A percentile compares a stretch with the other conserved stretches of the same genome.
Conservation (phyloP, 2,329 filamentous ascomycete genomes). For the Dryadomyces quercus-mongolicae region DNA sequence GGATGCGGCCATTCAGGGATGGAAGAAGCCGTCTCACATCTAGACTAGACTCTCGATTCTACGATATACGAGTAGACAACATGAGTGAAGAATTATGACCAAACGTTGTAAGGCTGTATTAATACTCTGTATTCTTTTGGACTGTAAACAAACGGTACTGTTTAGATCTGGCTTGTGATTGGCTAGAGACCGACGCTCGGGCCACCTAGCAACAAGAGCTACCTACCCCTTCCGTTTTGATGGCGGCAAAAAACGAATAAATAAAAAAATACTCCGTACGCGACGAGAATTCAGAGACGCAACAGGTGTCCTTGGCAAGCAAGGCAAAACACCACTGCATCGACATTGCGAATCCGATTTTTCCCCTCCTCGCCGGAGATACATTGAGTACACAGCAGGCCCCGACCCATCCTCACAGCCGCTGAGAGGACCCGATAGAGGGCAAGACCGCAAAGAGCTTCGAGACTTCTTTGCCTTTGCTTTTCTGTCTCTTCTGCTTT, state of each 20-base stretch:
- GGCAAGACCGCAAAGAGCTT: neutral
- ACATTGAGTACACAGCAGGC: neutral
- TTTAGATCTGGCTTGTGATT: neutral
- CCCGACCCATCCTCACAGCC: neutral
- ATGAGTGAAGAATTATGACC: no score
- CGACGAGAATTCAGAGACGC: neutral
- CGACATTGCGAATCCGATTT: neutral
- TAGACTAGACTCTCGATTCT: no score
- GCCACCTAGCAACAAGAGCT: neutral
- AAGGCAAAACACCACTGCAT: no score
- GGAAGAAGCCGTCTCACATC: conserved; percentile 10
- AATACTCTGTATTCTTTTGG: no score
- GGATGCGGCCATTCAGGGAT: conserved; percentile 44
- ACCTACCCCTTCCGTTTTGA: neutral
- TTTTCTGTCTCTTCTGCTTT: neutral
- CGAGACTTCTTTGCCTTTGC: neutral
- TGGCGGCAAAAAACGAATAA: neutral
- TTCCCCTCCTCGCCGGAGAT: neutral
- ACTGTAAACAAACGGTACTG: no score
- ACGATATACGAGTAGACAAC: no score
- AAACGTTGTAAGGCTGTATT: no score
- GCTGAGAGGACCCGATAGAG: neutral
- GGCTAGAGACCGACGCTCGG: neutral
- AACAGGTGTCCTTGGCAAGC: neutral
- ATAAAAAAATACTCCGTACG: conserved; percentile 2